phyloP scores from a whole-genome alignment of 495 filamentous ascomycete species.

The Lasiosphaeriaceae sp. region DNA sequence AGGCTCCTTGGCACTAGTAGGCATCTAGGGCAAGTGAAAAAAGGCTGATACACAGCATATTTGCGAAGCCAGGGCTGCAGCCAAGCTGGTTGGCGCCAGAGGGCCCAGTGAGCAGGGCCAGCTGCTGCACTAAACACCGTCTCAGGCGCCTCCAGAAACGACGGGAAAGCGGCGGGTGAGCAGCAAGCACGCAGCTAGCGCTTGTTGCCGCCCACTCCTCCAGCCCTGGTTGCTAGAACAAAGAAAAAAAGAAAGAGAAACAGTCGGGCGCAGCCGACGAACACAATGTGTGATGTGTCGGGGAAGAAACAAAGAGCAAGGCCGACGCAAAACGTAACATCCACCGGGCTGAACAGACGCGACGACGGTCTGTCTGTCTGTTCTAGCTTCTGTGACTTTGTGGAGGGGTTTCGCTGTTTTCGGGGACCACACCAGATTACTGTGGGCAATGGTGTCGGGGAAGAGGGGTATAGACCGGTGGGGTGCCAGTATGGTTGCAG shows the following conservation, averaged over 20 bases:
- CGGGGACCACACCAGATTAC: constrained; percentile 3
- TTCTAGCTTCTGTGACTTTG: no score
- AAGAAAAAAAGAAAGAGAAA: neutral
- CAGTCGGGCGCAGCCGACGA: neutral
- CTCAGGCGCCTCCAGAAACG: neutral
- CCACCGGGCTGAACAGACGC: neutral
- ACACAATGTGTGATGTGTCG: neutral
- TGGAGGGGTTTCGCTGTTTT: constrained; percentile 6
- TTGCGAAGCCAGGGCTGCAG: constrained; percentile 11
- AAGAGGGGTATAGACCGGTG: constrained; percentile 3
- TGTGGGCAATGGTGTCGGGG: constrained; percentile 11
- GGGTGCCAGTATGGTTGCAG: constrained; percentile 19
- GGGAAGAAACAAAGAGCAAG: constrained; percentile 7
- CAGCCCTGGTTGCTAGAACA: neutral
- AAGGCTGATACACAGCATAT: neutral
- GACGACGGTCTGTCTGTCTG: no score
- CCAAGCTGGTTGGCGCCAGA: constrained; percentile 3
- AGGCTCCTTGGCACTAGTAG: neutral
- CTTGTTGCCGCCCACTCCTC: constrained; percentile 4
- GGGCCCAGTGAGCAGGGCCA: neutral
- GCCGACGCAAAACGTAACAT: constrained; percentile 4
- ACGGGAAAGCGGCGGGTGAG: neutral
- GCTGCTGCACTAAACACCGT: neutral
- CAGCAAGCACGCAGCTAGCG: constrained; percentile 2
- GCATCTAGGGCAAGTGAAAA: neutral